phyloP scores from a whole-genome alignment of 2,329 filamentous ascomycete species.

The Fusarium decemcellulare region DNA sequence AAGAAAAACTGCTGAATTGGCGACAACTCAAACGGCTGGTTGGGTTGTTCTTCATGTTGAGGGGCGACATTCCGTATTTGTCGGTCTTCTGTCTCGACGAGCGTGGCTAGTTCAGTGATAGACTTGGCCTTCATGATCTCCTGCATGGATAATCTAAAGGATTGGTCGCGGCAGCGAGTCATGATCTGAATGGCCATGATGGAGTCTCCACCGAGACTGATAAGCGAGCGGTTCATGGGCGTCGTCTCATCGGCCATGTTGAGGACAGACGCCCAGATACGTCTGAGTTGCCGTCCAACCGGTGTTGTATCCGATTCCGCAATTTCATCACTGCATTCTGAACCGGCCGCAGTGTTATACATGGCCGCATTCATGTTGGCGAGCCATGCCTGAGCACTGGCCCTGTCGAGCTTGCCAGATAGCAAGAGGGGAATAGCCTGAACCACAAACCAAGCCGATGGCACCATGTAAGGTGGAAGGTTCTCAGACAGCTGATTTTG shows the following conservation, averaged over 20 bases:
- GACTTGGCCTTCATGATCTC: constrained; percentile 51
- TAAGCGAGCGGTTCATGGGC: constrained; percentile 52
- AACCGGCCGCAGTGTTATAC: constrained; percentile 56
- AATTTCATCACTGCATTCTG: constrained; percentile 41
- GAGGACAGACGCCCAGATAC: constrained; percentile 59
- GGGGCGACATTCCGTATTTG: background rate
- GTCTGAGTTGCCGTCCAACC: constrained; percentile 18
- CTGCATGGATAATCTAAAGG: constrained; percentile 49
- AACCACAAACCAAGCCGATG: constrained; percentile 31
- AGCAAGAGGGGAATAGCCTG: constrained; percentile 24
- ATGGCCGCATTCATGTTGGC: constrained; percentile 55
- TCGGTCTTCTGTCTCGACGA: constrained; percentile 11
- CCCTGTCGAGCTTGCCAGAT: constrained; percentile 36
- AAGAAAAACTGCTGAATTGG: constrained; percentile 63
- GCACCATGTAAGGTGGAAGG: constrained; percentile 38
- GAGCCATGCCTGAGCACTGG: constrained; percentile 59
- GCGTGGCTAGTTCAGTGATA: constrained; percentile 42
- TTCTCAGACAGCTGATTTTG: constrained; percentile 18
- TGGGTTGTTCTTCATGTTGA: constrained; percentile 6
- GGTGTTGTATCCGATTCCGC: background rate
- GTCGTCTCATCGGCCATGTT: constrained; percentile 51
- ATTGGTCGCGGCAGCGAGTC: constrained; percentile 53
- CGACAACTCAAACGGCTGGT: constrained; percentile 53
- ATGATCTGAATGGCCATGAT: constrained; percentile 60
- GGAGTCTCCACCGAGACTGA: constrained; percentile 60